Conservation (phyloP, 2,329 filamentous ascomycete species). For the Alternaria longipes region DNA sequence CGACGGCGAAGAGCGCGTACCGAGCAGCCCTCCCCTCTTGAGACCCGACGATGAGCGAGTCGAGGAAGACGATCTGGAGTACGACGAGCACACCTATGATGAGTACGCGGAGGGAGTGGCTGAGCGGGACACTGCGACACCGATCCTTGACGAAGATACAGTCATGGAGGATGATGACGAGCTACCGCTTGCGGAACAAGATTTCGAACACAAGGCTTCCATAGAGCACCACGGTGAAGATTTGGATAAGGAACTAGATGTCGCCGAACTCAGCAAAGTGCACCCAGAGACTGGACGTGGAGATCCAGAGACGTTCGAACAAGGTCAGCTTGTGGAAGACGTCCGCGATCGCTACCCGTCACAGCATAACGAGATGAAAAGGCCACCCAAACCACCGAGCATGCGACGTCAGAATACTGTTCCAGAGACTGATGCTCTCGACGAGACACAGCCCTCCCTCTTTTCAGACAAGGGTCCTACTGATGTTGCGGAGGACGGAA, state of each 20-base stretch:
- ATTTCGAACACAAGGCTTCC: slow-evolving; percentile 18
- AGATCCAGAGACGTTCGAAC: slow-evolving; percentile 37
- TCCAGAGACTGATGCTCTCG: slow-evolving; percentile 46
- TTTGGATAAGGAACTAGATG: slow-evolving; percentile 17
- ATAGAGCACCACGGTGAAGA: not conserved
- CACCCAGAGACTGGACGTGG: slow-evolving; percentile 25
- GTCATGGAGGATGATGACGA: slow-evolving; percentile 34
- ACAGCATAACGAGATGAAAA: not conserved
- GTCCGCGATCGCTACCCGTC: not conserved
- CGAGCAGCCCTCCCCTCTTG: slow-evolving; percentile 49
- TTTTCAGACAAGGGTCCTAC: slow-evolving; percentile 21
- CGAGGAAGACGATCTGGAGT: slow-evolving; percentile 34
- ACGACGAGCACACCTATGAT: slow-evolving; percentile 38
- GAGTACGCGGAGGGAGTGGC: slow-evolving; percentile 24
- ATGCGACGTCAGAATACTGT: slow-evolving; percentile 41
- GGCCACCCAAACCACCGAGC: slow-evolving; percentile 18
- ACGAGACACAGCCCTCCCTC: slow-evolving; percentile 45
- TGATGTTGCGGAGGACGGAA: not conserved
- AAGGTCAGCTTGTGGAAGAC: slow-evolving; percentile 12
- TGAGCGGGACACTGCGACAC: slow-evolving; percentile 14
- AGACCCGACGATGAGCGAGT: slow-evolving; percentile 28
- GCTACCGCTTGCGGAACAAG: slow-evolving; percentile 31
- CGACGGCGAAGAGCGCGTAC: slow-evolving; percentile 43
- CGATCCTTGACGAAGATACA: slow-evolving; percentile 24
- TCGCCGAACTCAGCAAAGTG: slow-evolving; percentile 19